Evolutionary conservation across 768 basidiomycete species (phyloP), one percentile per base, ranked within the genome.

Genomic region (Rhizopogon roseolus): DNA sequence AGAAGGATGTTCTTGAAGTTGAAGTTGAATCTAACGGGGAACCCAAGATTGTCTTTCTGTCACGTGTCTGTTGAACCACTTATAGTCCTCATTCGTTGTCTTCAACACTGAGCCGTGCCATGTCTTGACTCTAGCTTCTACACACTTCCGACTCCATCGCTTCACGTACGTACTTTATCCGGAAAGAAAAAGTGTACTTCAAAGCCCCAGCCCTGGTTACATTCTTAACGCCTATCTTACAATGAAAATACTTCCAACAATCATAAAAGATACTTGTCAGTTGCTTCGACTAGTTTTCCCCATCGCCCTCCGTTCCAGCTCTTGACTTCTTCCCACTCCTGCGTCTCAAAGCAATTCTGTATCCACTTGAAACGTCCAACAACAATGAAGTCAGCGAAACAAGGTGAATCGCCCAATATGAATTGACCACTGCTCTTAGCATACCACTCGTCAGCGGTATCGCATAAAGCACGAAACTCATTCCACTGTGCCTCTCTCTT

Each of bases 401-500:
- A 60, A 0, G 63, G 64, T 16, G 49, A 48, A 9, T 62, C 53
- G 1, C 66, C 66, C 0, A 62, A 42, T 5, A 39, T 17, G n/a
- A 51, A 60, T 34, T 32, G 48, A 36, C 46, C 37, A 4, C 4
- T 19, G 2, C 11, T 52, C 25, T 11, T 53, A 6, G 17, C 52
- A 38, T 65, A 66, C 41, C 62, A 17, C 41, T 37, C 51, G 11
- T 52, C 50, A 16, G 57, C 17, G 7, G 42, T 62, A 8, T 62
- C 66, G 25, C 78, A 66, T 0, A 55, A 69, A 1, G 52, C 67
- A 54, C 71, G 63, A 6, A 77, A 38, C 50, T 66, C 64, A 41
- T 64, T 63, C 78, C 78, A 80, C 48, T 64, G 62, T 7, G 49
- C 64, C 9, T 58, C 63, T 8, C 69, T 57, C 25, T 54, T 60